Evolutionary conservation across 345 rosid genomes (phyloP).

Genomic region (Eutrema heterophyllum): DNA sequence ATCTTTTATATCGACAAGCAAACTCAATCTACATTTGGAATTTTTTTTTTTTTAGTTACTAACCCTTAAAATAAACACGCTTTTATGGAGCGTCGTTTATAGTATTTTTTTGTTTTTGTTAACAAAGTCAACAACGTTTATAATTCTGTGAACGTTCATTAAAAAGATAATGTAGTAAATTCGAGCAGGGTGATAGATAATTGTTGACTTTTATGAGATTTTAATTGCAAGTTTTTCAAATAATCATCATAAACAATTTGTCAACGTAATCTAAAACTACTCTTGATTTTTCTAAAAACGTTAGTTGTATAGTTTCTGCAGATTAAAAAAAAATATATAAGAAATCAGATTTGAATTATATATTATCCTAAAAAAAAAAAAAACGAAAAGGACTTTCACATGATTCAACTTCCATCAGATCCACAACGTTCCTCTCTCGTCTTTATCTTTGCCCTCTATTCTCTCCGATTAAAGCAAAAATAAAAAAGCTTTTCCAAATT

Average conservation of each 20-base stretch:
- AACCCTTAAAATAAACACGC: neutral
- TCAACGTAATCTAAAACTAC: neutral
- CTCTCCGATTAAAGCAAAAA: conserved; percentile 3
- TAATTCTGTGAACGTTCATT: neutral
- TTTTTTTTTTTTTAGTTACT: neutral
- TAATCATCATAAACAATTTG: neutral
- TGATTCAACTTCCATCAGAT: conserved; percentile 26
- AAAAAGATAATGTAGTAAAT: neutral
- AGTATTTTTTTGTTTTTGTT: neutral
- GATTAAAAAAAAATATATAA: neutral
- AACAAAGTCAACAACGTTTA: neutral
- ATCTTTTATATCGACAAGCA: neutral
- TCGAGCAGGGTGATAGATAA: neutral
- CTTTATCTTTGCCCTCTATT: neutral
- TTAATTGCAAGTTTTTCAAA: neutral
- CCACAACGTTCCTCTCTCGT: conserved; percentile 23
- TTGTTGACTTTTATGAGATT: neutral
- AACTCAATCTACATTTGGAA: neutral
- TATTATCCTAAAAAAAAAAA: neutral
- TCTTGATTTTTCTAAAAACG: neutral
- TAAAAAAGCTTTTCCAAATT: neutral
- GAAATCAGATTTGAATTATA: neutral
- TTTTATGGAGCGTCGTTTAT: neutral
- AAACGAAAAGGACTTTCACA: conserved; percentile 18
- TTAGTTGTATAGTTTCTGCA: neutral